Percentiles rank a stretch among this genome's conserved stretches.
phyloP scores from a whole-genome alignment of 371 early-diverging fungal species.

The Apophysomyces variabilis region DNA sequence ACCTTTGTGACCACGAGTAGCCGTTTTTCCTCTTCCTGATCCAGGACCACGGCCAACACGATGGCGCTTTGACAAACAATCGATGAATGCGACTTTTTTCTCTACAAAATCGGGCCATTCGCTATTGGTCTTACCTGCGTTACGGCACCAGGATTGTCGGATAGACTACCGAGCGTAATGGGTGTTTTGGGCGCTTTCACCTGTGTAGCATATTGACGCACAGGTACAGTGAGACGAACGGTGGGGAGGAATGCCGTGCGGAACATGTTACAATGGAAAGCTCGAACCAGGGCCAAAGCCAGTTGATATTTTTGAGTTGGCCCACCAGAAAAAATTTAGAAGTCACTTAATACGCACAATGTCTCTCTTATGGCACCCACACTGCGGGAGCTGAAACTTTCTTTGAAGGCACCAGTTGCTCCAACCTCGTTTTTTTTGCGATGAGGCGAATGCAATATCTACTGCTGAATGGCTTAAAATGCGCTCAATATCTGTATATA shows the following conservation, averaged over 20 bases:
- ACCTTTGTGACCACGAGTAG: constrained; percentile 94
- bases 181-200: constrained; percentile 37
- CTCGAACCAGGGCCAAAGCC: not conserved
- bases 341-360: too few species aligned
- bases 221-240: not conserved
- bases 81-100: not conserved
- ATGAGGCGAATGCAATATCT: too few species aligned
- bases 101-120: not conserved
- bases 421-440: too few species aligned
- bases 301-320: not conserved
- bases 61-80: constrained; percentile 45
- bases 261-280: constrained; percentile 22
- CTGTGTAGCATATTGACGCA: constrained; percentile 33
- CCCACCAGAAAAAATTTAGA: too few species aligned
- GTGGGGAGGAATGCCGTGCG: constrained; percentile 21
- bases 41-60: constrained; percentile 88
- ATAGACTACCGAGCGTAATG: constrained; percentile 42
- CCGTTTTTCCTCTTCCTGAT: constrained; percentile 88
- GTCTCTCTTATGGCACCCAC: too few species aligned
- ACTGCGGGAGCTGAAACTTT: too few species aligned
- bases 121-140: constrained; percentile 35
- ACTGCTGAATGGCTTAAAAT: too few species aligned
- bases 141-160: constrained; percentile 57
- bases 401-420: too few species aligned
- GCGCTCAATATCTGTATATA: too few species aligned